phyloP scores from a whole-genome alignment of 768 basidiomycete species.

The Phylloporus sp. region DNA sequence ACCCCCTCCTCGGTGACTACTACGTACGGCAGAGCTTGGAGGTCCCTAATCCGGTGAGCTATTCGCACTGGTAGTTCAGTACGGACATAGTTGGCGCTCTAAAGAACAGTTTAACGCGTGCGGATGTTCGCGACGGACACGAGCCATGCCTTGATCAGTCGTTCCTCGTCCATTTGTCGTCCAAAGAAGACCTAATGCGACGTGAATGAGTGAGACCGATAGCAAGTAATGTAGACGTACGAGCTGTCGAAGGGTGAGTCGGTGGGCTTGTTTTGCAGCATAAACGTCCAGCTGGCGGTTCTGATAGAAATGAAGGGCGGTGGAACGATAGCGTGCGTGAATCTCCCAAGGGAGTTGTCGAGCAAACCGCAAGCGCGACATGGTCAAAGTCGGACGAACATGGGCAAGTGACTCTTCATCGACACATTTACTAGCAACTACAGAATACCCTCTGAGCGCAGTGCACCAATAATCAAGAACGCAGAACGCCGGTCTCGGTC shows the following conservation, averaged over 20 bases:
- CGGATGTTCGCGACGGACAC: neutral
- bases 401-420: neutral
- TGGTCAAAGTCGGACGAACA: constrained; percentile 11
- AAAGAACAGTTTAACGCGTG: neutral
- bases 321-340: constrained; percentile 28
- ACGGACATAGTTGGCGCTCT: constrained; percentile 91
- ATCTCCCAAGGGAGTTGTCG: neutral
- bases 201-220: neutral
- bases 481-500: constrained; percentile 78
- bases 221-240: constrained; percentile 38
- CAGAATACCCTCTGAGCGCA: constrained; percentile 69
- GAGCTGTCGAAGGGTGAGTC: constrained; percentile 74
- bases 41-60: constrained; percentile 80
- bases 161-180: constrained; percentile 74
- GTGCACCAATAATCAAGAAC: constrained; percentile 72
- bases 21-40: constrained; percentile 81
- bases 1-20: constrained; percentile 85
- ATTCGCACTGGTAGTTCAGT: constrained; percentile 86
- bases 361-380: constrained; percentile 18
- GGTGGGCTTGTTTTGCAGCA: constrained; percentile 68
- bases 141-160: constrained; percentile 62
- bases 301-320: constrained; percentile 69
- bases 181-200: constrained; percentile 72
- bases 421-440: constrained; percentile 22
- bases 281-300: constrained; percentile 79